Conservation (phyloP, 768 basidiomycete species). For the Tylopilus sp. region DNA sequence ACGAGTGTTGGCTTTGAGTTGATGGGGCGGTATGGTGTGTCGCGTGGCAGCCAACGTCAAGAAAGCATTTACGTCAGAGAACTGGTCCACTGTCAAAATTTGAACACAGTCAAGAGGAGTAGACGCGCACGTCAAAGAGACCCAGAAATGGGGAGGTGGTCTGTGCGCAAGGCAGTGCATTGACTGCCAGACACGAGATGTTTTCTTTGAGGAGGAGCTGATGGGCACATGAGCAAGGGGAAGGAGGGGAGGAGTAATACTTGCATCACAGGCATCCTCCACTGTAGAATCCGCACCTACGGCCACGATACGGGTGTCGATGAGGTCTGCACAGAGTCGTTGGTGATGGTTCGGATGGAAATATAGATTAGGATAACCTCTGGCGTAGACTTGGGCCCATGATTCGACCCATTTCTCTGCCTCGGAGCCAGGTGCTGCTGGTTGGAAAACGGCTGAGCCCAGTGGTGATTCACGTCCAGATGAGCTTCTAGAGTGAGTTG, state of each 20-base stretch:
- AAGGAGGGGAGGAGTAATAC: conserved; percentile 15
- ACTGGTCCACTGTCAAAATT: conserved; percentile 42
- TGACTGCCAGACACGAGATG: conserved; percentile 64
- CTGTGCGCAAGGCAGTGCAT: conserved; percentile 26
- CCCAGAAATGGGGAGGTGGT: conserved; percentile 42
- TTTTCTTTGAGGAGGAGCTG: conserved; percentile 63
- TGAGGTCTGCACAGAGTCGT: conserved; percentile 49
- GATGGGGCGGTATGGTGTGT: conserved; percentile 62
- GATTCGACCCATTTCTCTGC: conserved; percentile 52
- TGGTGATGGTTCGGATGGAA: neutral
- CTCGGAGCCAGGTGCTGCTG: conserved; percentile 26
- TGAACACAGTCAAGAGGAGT: neutral
- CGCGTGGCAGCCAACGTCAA: conserved; percentile 77
- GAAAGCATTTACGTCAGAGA: conserved; percentile 86
- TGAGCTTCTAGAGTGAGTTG: conserved; percentile 13
- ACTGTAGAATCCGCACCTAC: conserved; percentile 72
- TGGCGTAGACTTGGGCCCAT: conserved; percentile 55
- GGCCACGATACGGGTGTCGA: conserved; percentile 63
- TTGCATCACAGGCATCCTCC: conserved; percentile 79
- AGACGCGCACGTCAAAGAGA: conserved; percentile 66
- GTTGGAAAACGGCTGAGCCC: conserved; percentile 8
- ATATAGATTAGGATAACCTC: conserved; percentile 40
- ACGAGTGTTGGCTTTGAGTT: conserved; percentile 54
- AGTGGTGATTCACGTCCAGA: conserved; percentile 18
- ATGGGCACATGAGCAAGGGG: neutral